phyloP scores from a whole-genome alignment of 352 stramenopile genomes.

The Albugo laibachii region DNA sequence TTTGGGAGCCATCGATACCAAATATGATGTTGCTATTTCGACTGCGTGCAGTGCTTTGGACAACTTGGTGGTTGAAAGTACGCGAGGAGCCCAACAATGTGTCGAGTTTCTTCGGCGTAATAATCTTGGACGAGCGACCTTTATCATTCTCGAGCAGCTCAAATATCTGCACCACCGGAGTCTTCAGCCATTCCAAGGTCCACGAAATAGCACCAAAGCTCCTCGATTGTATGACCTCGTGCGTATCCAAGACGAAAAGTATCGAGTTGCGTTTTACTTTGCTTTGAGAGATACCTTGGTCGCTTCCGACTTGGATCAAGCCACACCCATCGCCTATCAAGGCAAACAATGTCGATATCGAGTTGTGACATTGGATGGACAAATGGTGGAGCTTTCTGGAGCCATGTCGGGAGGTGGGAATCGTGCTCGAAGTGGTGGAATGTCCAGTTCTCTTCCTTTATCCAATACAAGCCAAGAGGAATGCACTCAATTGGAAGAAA shows the following conservation, averaged over 20 bases:
- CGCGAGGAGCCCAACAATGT: slow-evolving; percentile 86
- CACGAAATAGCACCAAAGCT: slow-evolving; percentile 16
- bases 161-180: slow-evolving; percentile 55
- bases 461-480: slow-evolving; percentile 32
- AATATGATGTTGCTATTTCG: slow-evolving; percentile 97
- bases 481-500: slow-evolving; percentile 33
- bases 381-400: slow-evolving; percentile 97
- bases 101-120: slow-evolving; percentile 90
- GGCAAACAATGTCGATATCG: slow-evolving; percentile 86
- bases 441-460: slow-evolving; percentile 57
- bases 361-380: slow-evolving; percentile 94
- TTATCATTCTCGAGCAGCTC: slow-evolving; percentile 97
- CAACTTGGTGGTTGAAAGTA: slow-evolving; percentile 95
- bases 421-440: slow-evolving; percentile 80
- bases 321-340: slow-evolving; percentile 77
- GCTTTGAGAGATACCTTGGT: slow-evolving; percentile 95
- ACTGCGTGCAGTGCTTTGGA: slow-evolving; percentile 93
- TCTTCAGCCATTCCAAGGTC: slow-evolving; percentile 33
- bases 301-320: slow-evolving; percentile 87
- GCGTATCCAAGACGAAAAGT: slow-evolving; percentile 72
- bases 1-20: slow-evolving; percentile 86
- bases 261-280: slow-evolving; percentile 90
- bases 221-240: slow-evolving; percentile 81
- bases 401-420: slow-evolving; percentile 98
- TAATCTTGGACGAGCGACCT: slow-evolving; percentile 91